Conservation (phyloP, 2,329 filamentous ascomycete species). For the Epichloe sibirici region DNA sequence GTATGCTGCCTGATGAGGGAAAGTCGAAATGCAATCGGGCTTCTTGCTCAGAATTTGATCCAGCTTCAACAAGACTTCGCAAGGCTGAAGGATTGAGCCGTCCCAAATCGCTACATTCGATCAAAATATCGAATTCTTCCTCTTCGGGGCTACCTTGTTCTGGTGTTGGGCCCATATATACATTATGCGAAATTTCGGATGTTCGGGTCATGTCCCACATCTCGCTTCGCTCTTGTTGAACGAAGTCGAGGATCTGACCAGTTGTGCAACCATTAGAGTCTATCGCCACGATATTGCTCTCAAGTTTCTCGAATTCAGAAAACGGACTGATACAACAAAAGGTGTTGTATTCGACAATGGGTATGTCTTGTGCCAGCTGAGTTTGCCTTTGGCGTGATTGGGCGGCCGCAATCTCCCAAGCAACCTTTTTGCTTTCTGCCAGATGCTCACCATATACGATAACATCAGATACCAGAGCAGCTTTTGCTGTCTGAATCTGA, state of each 20-base stretch:
- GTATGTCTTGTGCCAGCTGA: constrained; percentile 42
- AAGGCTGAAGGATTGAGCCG: constrained; percentile 60
- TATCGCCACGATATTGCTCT: constrained; percentile 61
- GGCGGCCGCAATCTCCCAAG: constrained; percentile 58
- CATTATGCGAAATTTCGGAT: constrained; percentile 78
- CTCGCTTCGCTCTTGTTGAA: constrained; percentile 75
- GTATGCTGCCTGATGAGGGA: constrained; percentile 85
- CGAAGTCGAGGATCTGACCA: constrained; percentile 75
- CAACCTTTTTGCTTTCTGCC: constrained; percentile 48
- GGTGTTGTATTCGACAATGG: constrained; percentile 64
- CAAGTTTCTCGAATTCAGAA: constrained; percentile 54
- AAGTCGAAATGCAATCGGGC: constrained; percentile 48
- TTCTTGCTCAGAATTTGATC: constrained; percentile 30
- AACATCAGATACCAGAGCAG: constrained; percentile 80
- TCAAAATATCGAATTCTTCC: constrained; percentile 64
- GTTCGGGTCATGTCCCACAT: constrained; percentile 91
- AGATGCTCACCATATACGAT: constrained; percentile 76
- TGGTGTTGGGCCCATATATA: constrained; percentile 81
- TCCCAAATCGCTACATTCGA: constrained; percentile 81
- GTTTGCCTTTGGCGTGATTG: constrained; percentile 63
- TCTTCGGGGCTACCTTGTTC: constrained; percentile 50
- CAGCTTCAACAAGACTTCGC: constrained; percentile 42
- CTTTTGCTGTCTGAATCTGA: constrained; percentile 85
- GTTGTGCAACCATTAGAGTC: constrained; percentile 61
- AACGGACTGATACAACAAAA: constrained; percentile 62